A percentile compares a stretch with the other conserved stretches of the same genome.
phyloP scores from a whole-genome alignment of 352 stramenopile species.

The Phytopythium helicoides region DNA sequence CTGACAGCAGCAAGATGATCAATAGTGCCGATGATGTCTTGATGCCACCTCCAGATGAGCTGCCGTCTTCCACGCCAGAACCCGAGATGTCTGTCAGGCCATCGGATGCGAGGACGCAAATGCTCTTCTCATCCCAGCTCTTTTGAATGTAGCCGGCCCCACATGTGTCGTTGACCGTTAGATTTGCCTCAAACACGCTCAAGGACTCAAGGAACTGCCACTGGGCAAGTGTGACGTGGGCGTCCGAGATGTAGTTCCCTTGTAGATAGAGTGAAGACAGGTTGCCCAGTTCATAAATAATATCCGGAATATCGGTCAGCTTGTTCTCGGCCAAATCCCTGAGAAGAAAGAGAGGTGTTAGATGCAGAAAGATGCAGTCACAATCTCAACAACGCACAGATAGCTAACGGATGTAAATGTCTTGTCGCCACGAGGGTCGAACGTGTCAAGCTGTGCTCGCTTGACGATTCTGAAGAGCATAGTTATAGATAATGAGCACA shows the following conservation, averaged over 20 bases:
- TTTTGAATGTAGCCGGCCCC: constrained; percentile 41
- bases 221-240: constrained; percentile 49
- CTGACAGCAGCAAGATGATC: constrained; percentile 40
- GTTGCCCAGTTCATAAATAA: constrained; percentile 66
- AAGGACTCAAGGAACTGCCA: constrained; percentile 56
- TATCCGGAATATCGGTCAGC: constrained; percentile 54
- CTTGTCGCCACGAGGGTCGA: constrained; percentile 47
- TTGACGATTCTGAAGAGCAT: constrained; percentile 50
- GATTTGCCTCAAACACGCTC: constrained; percentile 39
- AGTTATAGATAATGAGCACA: neutral
- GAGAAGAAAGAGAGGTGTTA: constrained; percentile 3
- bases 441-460: constrained; percentile 50
- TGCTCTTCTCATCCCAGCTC: constrained; percentile 44
- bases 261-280: constrained; percentile 52
- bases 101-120: constrained; percentile 47
- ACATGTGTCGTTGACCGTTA: constrained; percentile 39
- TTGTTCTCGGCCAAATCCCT: constrained; percentile 70
- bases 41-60: constrained; percentile 20
- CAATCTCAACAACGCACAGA: too few relatives aligned
- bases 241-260: constrained; percentile 48
- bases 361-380: too few relatives aligned
- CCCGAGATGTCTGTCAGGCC: constrained; percentile 36
- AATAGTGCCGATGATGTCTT: constrained; percentile 21
- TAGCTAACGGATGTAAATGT: constrained; percentile 41
- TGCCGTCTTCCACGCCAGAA: constrained; percentile 26